These are phyloP conservation scores for Cystobasidium tubakii DNA, from an alignment of 768 basidiomycete species.

Conservation along the genomic window DNA sequence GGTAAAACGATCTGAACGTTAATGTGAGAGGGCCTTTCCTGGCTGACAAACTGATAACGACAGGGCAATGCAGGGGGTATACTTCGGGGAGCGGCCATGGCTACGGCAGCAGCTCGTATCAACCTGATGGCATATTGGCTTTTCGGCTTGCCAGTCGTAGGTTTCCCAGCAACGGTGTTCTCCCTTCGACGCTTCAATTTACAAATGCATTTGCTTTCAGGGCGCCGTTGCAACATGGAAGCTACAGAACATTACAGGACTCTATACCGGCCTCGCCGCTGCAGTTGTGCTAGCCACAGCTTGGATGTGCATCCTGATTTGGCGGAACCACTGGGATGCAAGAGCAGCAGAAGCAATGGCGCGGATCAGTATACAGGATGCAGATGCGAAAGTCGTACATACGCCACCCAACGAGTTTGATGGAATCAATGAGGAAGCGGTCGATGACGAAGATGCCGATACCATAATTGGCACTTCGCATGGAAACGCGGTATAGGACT, in stretches of 20 bases:
- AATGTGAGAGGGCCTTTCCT: neutral
- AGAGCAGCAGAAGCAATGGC: conserved; percentile 17
- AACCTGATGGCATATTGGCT: conserved; percentile 28
- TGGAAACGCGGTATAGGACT: neutral
- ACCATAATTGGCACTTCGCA: neutral
- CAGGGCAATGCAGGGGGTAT: too few species aligned
- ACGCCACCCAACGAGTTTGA: conserved; percentile 2
- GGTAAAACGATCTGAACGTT: neutral
- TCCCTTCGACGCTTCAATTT: neutral
- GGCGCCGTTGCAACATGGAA: conserved; percentile 15
- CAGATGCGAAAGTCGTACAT: conserved; percentile 10
- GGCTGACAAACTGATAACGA: neutral
- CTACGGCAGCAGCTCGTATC: conserved; percentile 22
- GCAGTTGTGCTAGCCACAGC: conserved; percentile 11
- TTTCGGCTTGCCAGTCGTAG: conserved; percentile 20
- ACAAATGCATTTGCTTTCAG: neutral
- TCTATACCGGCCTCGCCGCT: neutral
- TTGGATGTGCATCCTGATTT: conserved; percentile 10
- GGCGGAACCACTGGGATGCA: conserved; percentile 11
- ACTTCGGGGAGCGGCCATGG: conserved; percentile 2
- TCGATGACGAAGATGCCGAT: neutral
- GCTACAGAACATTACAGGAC: neutral
- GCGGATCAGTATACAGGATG: conserved; percentile 4
- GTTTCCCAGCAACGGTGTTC: too few species aligned
- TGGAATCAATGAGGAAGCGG: neutral